These are phyloP conservation scores for Suillus subluteus DNA, from an alignment of 768 basidiomycete genomes.

Conservation along the genomic window DNA sequence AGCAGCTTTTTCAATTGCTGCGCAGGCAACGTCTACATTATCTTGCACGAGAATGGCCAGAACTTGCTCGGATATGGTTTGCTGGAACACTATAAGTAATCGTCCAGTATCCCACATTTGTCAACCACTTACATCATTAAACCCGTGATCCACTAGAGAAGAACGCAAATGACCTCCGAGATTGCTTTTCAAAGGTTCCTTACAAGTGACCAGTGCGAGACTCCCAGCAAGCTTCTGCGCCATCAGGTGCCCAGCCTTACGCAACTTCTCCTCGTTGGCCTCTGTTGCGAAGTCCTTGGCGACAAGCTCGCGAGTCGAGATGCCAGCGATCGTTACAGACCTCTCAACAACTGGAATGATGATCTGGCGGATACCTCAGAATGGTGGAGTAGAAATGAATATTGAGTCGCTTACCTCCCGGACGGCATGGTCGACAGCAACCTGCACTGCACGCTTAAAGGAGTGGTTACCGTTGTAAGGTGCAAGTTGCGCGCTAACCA, in stretches of 20 bases:
- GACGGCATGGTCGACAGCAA: conserved; percentile 92
- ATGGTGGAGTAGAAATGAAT: background rate
- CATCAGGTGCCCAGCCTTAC: conserved; percentile 93
- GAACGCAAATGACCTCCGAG: conserved; percentile 88
- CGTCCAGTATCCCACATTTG: conserved; percentile 8
- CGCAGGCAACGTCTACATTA: conserved; percentile 92
- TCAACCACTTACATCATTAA: conserved; percentile 66
- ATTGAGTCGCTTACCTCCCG: conserved; percentile 67
- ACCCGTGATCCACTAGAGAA: conserved; percentile 83
- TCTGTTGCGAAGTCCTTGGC: conserved; percentile 97
- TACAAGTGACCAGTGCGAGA: conserved; percentile 96
- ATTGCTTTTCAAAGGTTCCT: conserved; percentile 93
- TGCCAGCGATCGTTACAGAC: conserved; percentile 97
- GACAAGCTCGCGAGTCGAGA: conserved; percentile 94
- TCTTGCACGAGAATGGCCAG: conserved; percentile 82
- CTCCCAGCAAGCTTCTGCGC: conserved; percentile 96
- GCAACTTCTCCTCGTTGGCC: conserved; percentile 85
- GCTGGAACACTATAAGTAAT: conserved; percentile 35
- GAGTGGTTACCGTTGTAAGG: conserved; percentile 75
- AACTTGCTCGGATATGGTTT: conserved; percentile 82
- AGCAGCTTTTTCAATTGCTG: conserved; percentile 94
- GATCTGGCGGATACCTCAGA: conserved; percentile 53
- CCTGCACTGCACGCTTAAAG: conserved; percentile 89
- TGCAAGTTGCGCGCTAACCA: conserved; percentile 76
- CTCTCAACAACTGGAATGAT: conserved; percentile 97